Base-by-base conservation (phyloP, 2,329 filamentous ascomycete genomes). In the Aspergillus brasiliensis region DNA sequence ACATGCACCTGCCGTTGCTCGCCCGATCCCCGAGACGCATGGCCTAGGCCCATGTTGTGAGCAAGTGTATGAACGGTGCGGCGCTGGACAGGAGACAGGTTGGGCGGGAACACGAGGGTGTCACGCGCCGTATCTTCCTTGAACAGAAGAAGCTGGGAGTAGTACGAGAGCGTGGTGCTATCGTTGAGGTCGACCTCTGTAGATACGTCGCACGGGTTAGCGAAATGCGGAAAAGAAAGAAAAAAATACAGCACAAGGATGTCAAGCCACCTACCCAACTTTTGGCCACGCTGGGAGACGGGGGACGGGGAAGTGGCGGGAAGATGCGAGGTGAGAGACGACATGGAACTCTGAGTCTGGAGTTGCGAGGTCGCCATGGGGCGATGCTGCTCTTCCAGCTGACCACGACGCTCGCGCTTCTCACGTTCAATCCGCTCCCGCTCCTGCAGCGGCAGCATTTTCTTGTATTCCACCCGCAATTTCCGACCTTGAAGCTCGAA, bases 401-500 rank as follows among this genome's bases (percentile, higher is more conserved):
- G 95, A 51, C 95, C 95, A 55, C 95, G 88, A 68, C 95, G 91
- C 80, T 98, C 94, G 59, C 95, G 86, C 86, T 98, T 99, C 78
- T 98, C 95, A 5, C 95, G 86, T 77, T 99, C 95, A 67, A 99
- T 98, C 42, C 95, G 87, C 78, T 99, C 95, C 55, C 95, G 87
- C 77, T 98, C 95, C 31, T 93, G 91, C 65, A 96, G 86, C 0
- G 95, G 95, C 5, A 99, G 85, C 95, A 99, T 98, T 81, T 98
- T 98, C 84, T 99, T 99, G 81, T 98, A 99, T 77, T 99, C 95
- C 25, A 99, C 95, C 51, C 95, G 86, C 67, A 99, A 81, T 80
- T 98, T 98, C 62, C 95, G 86, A 48, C 95, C 95, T 73, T 97
- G 92, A 8, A 99, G 86, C 72, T 98, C 95, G 76, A 97, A 90